A percentile compares a stretch with the other conserved stretches of the same genome.
phyloP scores from a whole-genome alignment of 1,139 yeast genomes.

The Kluyveromyces marxianus region DNA sequence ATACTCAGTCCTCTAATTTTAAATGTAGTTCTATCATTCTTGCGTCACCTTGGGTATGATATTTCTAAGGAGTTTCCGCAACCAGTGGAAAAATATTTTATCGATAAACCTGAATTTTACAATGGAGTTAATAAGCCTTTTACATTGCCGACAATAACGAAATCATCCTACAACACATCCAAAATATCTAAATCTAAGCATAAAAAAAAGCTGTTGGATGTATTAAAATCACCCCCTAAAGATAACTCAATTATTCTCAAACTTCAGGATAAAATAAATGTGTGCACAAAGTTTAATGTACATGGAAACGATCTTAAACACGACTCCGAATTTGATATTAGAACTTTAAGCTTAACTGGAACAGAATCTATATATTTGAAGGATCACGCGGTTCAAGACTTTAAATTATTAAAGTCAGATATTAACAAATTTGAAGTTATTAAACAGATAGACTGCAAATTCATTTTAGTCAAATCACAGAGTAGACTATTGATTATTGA shows the following conservation, averaged over 20 bases:
- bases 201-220: not conserved
- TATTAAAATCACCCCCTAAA: not conserved
- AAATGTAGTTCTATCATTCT: constrained; percentile 29
- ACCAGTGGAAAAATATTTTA: too few relatives aligned
- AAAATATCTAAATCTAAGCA: too few relatives aligned
- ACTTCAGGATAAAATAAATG: not conserved
- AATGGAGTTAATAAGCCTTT: too few relatives aligned
- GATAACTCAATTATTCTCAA: not conserved
- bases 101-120: too few relatives aligned
- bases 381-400: not conserved
- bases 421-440: constrained; percentile 26
- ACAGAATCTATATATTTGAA: constrained; percentile 3
- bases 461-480: constrained; percentile 39
- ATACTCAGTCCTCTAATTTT: constrained; percentile 31
- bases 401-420: not conserved
- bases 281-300: not conserved
- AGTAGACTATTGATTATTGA: constrained; percentile 42
- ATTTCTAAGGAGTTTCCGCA: not conserved
- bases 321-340: constrained; percentile 2
- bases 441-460: constrained; percentile 52
- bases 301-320: not conserved
- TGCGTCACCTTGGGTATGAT: constrained; percentile 25
- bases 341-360: not conserved
- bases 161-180: too few relatives aligned
- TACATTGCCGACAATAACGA: too few relatives aligned